Conservation (phyloP, 768 basidiomycete genomes). For the Phanerochaete sordida region DNA sequence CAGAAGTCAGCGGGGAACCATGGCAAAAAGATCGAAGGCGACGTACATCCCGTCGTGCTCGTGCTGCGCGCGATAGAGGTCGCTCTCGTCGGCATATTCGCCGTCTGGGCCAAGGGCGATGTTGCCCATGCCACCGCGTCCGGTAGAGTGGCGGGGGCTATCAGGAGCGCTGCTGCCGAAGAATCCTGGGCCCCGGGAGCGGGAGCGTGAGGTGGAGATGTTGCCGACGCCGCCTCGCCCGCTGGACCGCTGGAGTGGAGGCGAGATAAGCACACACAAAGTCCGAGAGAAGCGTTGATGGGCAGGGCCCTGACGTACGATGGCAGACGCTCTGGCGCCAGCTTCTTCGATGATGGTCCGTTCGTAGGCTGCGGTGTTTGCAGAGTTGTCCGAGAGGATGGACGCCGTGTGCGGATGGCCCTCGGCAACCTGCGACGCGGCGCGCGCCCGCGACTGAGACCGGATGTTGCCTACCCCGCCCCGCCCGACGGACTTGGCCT, state of each 20-base stretch:
- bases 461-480: conserved; percentile 87
- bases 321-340: conserved; percentile 14
- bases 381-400: conserved; percentile 24
- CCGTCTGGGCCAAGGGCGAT: conserved; percentile 32
- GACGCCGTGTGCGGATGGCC: conserved; percentile 21
- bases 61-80: conserved; percentile 19
- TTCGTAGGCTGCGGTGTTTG: conserved; percentile 28
- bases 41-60: conserved; percentile 38
- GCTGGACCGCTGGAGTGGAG: conserved; percentile 52
- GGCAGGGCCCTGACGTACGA: conserved; percentile 4
- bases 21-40: not conserved
- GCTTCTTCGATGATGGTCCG: conserved; percentile 37
- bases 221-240: conserved; percentile 90
- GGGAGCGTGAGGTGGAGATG: conserved; percentile 56
- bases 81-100: conserved; percentile 30
- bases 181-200: conserved; percentile 33
- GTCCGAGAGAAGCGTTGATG: not conserved
- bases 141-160: conserved; percentile 40
- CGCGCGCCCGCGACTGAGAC: conserved; percentile 61
- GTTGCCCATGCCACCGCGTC: conserved; percentile 66
- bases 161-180: conserved; percentile 12
- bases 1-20: not conserved
- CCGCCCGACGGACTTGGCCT: conserved; percentile 61
- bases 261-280: not conserved
- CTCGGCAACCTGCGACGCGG: conserved; percentile 10